phyloP scores from a whole-genome alignment of 1,139 yeast species.

The Casaregolazyma lundiana region DNA sequence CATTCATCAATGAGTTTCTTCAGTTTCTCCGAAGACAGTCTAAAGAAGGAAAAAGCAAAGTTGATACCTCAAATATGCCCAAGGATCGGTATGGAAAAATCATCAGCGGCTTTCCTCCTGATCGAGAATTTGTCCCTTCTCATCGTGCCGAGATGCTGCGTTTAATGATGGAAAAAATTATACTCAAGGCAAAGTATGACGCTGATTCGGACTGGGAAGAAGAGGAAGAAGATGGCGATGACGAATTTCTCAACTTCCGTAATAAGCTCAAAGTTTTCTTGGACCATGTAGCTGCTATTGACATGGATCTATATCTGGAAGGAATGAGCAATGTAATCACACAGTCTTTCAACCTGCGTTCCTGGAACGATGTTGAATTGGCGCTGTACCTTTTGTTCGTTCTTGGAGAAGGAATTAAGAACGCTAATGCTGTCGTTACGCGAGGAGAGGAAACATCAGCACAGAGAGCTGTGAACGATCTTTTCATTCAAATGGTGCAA shows the following conservation, averaged over 20 bases:
- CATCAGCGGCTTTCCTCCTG: conserved; percentile 28
- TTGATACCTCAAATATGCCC: conserved; percentile 25
- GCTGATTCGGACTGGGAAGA: conserved; percentile 58
- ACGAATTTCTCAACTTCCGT: conserved; percentile 77
- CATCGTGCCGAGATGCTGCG: conserved; percentile 50
- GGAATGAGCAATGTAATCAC: conserved; percentile 64
- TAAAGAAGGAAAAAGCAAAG: conserved; percentile 28
- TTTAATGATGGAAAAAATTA: conserved; percentile 61
- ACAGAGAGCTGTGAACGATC: conserved; percentile 35
- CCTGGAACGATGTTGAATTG: conserved; percentile 80
- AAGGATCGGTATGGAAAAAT: conserved; percentile 26
- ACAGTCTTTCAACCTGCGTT: conserved; percentile 41
- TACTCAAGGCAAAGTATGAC: conserved; percentile 76
- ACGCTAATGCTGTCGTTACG: conserved; percentile 58
- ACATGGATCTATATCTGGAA: conserved; percentile 67
- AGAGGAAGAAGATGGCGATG: conserved; percentile 52
- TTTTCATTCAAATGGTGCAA: conserved; percentile 61
- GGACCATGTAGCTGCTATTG: conserved; percentile 74
- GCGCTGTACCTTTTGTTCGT: conserved; percentile 78
- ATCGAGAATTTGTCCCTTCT: conserved; percentile 28
- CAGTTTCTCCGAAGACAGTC: conserved; percentile 60
- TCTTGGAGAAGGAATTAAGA: conserved; percentile 74
- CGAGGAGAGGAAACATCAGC: conserved; percentile 42
- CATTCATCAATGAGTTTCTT: conserved; percentile 71
- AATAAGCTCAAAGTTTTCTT: conserved; percentile 70